Evolutionary conservation across 805 yeast species (phyloP), one percentile per base, ranked within the genome.

Genomic region (Starmerella vitae): DNA sequence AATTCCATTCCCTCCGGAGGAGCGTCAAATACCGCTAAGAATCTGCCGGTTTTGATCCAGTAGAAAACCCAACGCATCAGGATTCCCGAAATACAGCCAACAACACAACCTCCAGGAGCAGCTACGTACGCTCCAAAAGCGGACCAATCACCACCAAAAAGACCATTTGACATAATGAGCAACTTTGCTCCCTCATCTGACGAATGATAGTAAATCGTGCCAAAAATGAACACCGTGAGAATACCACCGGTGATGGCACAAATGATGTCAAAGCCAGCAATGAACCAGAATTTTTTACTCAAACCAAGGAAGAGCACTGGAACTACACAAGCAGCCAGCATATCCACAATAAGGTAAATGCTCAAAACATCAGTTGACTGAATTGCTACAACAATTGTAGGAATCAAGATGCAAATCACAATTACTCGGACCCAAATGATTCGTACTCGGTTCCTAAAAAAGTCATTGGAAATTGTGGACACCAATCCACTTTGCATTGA

Each of bases 91-190:
- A 71, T 58, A 2, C 81, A 76, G 44, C 76, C 63, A 5, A 78
- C 45, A 2, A 85, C 47, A 9, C 88, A 84, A 20, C 88, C 93
- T 30, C 76, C 67, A 5, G 95, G 95, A 1, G 95, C 91, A 45
- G 78, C 80, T 5, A 81, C 88, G 59, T 86, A 86, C 2, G 95
- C 94, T 19, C 93, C 96, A 62, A 86, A 86, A 0, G 93, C 76
- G 51, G 91, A 81, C 95, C 95, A 86, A 55, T 86, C 95, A 36
- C 68, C 71, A 5, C 71, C 64, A 53, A 86, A 86, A 21, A 86
- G 63, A 31, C 96, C 95, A 20, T 57, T 44, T 36, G 54, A 51
- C 38, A 86, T 66, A 42, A 86, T 63, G 37, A 86, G 61, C 37
- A 86, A 66, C 45, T 67, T 67, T 14, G 79, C 95, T 50, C 95